Percentiles rank a stretch among this genome's conserved stretches.
These are phyloP conservation scores for Aspergillus tamarii DNA, from an alignment of 2,329 filamentous ascomycete species.

Conservation along the genomic window DNA sequence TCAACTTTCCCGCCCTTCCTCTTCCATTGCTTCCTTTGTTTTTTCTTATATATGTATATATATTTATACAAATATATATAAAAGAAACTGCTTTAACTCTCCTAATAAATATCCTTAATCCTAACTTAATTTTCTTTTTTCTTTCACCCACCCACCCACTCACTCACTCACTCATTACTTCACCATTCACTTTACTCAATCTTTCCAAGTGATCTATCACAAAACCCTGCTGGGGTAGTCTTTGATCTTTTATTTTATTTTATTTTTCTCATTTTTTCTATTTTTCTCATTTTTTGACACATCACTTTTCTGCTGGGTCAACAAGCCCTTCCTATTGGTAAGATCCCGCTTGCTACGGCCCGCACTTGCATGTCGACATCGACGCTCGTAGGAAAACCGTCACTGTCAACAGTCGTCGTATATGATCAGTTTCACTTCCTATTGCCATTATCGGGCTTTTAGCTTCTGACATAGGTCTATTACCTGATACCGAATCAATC, in stretches of 20 bases:
- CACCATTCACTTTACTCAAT: not conserved
- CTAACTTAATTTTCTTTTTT: too few species aligned
- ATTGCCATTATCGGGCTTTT: not conserved
- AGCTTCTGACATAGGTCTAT: not conserved
- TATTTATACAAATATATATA: too few species aligned
- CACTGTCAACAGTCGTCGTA: not conserved
- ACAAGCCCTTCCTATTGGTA: constrained; percentile 5
- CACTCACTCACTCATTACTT: not conserved
- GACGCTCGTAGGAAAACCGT: not conserved
- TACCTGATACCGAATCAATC: not conserved
- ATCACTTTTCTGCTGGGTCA: constrained; percentile 9
- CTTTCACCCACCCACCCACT: too few species aligned
- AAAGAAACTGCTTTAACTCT: too few species aligned
- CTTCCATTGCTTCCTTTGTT: too few species aligned
- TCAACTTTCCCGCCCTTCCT: too few species aligned
- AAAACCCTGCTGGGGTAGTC: not conserved
- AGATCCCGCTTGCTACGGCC: constrained; percentile 3
- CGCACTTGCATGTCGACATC: constrained; percentile 7
- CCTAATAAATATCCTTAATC: too few species aligned
- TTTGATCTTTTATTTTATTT: not conserved
- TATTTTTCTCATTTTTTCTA: not conserved
- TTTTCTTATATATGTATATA: too few species aligned
- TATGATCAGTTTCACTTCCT: not conserved
- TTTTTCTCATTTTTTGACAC: constrained; percentile 4
- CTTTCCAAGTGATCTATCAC: not conserved